phyloP scores from a whole-genome alignment of 2,329 filamentous ascomycete genomes.

The Beauveria varroae region DNA sequence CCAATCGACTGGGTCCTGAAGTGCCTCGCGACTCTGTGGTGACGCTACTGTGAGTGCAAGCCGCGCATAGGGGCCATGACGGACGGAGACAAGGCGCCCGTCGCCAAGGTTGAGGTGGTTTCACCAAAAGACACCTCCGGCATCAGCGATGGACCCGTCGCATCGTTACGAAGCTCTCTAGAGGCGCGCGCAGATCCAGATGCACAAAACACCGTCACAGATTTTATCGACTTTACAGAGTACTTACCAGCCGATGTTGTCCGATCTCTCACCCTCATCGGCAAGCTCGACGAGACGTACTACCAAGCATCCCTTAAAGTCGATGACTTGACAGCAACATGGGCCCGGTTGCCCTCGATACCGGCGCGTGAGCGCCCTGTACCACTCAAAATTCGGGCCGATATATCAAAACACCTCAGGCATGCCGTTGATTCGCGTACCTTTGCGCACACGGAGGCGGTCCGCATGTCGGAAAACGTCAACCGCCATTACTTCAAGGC shows the following conservation, averaged over 20 bases:
- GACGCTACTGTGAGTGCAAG: neutral
- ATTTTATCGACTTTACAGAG: slow-evolving; percentile 64
- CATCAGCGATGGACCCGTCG: slow-evolving; percentile 19
- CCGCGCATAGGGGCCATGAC: slow-evolving; percentile 14
- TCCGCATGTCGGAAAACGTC: slow-evolving; percentile 57
- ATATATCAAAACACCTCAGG: slow-evolving; percentile 51
- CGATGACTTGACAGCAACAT: slow-evolving; percentile 48
- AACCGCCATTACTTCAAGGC: slow-evolving; percentile 54
- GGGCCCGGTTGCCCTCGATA: slow-evolving; percentile 47
- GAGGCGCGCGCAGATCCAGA: slow-evolving; percentile 54
- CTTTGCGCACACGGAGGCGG: slow-evolving; percentile 54
- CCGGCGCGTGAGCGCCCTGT: slow-evolving; percentile 39
- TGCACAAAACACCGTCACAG: slow-evolving; percentile 60
- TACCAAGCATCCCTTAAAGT: slow-evolving; percentile 46
- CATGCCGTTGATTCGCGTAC: slow-evolving; percentile 48
- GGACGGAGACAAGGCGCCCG: slow-evolving; percentile 14
- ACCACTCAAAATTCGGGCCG: slow-evolving; percentile 45
- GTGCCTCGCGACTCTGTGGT: neutral
- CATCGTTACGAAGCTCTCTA: slow-evolving; percentile 27
- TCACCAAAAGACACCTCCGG: slow-evolving; percentile 28
- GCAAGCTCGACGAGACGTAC: slow-evolving; percentile 54
- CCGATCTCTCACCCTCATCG: slow-evolving; percentile 58
- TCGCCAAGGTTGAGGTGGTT: slow-evolving; percentile 24
- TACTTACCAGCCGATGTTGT: slow-evolving; percentile 61
- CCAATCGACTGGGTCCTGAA: neutral